A percentile compares a stretch with the other conserved stretches of the same genome.
Conservation (phyloP, 192 early-diverging fungal genomes). For the Gigaspora rosea region DNA sequence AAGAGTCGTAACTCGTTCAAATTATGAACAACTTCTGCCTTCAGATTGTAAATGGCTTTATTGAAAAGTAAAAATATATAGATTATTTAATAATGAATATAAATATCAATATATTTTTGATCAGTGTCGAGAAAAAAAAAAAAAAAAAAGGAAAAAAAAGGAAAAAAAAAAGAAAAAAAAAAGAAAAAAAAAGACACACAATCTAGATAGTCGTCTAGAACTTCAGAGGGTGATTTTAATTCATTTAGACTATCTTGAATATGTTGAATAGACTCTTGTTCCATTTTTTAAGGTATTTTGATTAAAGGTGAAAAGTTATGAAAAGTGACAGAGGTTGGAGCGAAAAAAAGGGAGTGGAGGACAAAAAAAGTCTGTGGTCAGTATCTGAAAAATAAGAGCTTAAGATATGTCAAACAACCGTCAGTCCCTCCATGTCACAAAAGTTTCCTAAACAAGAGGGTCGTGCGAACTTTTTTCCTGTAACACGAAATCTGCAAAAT, state of each 20-base stretch:
- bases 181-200: slow-evolving; percentile 7
- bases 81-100: neutral
- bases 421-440: slow-evolving; percentile 6
- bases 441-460: slow-evolving; percentile 2
- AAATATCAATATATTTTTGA: neutral
- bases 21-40: neutral
- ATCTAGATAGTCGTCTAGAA: slow-evolving; percentile 14
- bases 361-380: no score
- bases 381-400: no score
- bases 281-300: slow-evolving; percentile 1
- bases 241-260: neutral
- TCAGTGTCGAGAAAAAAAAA: neutral
- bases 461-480: slow-evolving; percentile 10
- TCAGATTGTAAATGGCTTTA: slow-evolving; percentile 21
- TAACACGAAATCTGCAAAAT: neutral
- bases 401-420: neutral
- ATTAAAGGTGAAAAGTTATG: no score
- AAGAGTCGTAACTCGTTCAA: neutral
- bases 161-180: neutral
- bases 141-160: neutral
- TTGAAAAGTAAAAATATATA: neutral
- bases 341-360: no score
- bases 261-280: neutral
- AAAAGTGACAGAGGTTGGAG: neutral
- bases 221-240: slow-evolving; percentile 11